phyloP scores from a whole-genome alignment of 805 yeast species.

The Aciculoconidium aculeatum region DNA sequence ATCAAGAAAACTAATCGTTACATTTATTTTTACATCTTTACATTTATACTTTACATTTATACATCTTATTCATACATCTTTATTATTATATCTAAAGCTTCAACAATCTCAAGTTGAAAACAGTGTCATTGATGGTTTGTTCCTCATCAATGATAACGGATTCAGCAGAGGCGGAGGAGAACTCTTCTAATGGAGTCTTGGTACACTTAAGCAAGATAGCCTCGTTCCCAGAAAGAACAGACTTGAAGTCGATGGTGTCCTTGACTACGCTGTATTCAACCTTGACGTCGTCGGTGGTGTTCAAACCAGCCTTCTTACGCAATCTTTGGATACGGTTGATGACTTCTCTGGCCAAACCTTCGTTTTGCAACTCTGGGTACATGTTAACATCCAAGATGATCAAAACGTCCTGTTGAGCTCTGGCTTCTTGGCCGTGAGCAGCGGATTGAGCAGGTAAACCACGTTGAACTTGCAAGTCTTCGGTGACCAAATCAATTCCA shows the following conservation, averaged over 20 bases:
- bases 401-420: conserved; percentile 86
- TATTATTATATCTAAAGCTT: conserved; percentile 39
- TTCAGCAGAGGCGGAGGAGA: conserved; percentile 35
- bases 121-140: conserved; percentile 68
- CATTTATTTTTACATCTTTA: no score
- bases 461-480: conserved; percentile 86
- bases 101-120: conserved; percentile 72
- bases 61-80: background rate
- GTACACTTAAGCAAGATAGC: conserved; percentile 74
- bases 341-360: conserved; percentile 94
- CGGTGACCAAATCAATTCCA: conserved; percentile 80
- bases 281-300: conserved; percentile 89
- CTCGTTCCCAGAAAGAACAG: conserved; percentile 56
- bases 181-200: conserved; percentile 52
- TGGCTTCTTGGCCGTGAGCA: conserved; percentile 71
- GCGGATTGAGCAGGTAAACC: conserved; percentile 70
- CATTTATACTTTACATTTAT: no score
- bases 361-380: conserved; percentile 83
- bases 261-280: conserved; percentile 71
- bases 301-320: conserved; percentile 92
- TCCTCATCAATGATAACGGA: conserved; percentile 73
- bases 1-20: no score
- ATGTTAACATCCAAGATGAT: conserved; percentile 83
- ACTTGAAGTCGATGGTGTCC: conserved; percentile 60
- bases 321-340: conserved; percentile 95